Evolutionary conservation across 1,284 basidiomycete species (phyloP).

Genomic region (Irpex sp.): DNA sequence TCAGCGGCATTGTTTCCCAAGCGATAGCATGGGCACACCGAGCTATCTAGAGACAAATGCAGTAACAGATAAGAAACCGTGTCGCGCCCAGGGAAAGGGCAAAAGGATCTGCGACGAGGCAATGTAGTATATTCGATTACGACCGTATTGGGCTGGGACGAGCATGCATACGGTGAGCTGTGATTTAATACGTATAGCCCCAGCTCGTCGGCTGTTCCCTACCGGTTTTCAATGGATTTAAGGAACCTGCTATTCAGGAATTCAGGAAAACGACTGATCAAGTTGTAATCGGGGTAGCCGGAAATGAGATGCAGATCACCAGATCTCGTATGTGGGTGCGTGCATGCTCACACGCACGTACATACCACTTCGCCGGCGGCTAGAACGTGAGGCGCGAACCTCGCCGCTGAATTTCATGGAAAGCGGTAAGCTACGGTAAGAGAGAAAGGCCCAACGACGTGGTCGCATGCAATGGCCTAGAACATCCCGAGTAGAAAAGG

Average conservation of each 20-base stretch:
- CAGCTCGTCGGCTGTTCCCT: constrained; percentile 3
- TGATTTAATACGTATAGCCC: background rate
- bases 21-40: background rate
- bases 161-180: background rate
- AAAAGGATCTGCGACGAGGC: background rate
- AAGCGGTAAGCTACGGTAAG: background rate
- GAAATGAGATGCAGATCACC: constrained; percentile 11
- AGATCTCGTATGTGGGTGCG: constrained; percentile 3
- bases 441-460: background rate
- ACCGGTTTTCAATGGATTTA: constrained; percentile 5
- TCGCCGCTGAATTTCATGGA: background rate
- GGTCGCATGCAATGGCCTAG: background rate
- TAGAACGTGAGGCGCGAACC: background rate
- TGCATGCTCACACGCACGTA: background rate
- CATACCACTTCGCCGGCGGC: background rate
- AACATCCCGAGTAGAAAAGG: background rate
- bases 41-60: background rate
- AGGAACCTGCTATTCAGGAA: background rate
- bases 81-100: background rate
- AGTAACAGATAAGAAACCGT: background rate
- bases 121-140: background rate
- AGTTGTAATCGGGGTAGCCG: constrained; percentile 7
- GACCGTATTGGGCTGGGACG: background rate
- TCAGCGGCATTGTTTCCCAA: background rate
- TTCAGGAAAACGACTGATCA: background rate